Evolutionary conservation across 2,329 filamentous ascomycete species (phyloP), one percentile per base, ranked within the genome.

Genomic region (Aureobasidium sp.): DNA sequence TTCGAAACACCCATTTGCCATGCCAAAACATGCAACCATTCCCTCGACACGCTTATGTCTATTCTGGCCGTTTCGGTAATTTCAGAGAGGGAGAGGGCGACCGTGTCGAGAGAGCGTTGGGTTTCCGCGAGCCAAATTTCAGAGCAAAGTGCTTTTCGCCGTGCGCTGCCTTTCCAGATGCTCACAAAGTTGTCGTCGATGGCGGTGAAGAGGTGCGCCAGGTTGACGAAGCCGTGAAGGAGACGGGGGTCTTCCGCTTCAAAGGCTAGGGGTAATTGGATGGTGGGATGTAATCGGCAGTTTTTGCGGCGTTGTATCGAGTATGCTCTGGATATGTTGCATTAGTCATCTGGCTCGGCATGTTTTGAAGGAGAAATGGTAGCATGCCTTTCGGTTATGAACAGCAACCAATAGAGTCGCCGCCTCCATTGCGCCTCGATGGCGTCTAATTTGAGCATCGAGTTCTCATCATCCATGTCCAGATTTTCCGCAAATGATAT

Each of bases 1-100:
- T 67, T 67, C 37, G 61, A 64, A 16, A 68, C 66, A 10, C 66
- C 66, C 62, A 68, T 66, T 49, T 68, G 66, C 66, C 66, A 68
- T 6, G 65, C 64, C n/a, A 68, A 52, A 5, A 68, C 62, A 44
- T 68, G 66, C 7, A 68, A 49, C 66, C 66, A 68, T 42, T 67
- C 64, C 41, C 66, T 51, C 7, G 65, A 66, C 3, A 68, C 57
- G 37, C 57, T 57, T 17, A 68, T 67, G 50, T 68, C 66, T 16
- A 68, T 55, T 17, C 63, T 62, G 47, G 67, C 64, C n/a, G 64
- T 67, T 48, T 68, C 66, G 7, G 60, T 64, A 6, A 67, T 52
- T 6, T 63, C 56, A 11, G 59, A 61, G 22, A 63, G 56, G 4
- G 60, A 58, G 14, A 62, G 55, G 4, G 63, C 65, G 8, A 62